These are phyloP conservation scores for Crucibulum laeve DNA, from an alignment of 768 basidiomycete genomes.

Conservation along the genomic window DNA sequence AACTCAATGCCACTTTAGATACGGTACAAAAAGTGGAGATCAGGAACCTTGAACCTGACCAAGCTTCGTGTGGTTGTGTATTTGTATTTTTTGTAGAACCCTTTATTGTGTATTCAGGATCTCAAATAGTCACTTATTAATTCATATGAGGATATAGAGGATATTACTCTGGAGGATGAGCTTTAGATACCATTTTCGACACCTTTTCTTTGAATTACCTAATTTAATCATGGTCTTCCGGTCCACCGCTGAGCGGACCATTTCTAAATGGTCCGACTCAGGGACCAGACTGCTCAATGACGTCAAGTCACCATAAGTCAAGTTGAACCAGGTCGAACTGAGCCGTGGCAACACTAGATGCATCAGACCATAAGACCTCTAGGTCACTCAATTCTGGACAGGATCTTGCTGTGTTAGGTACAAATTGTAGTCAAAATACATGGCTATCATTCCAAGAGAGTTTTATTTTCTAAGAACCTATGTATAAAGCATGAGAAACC, in stretches of 20 bases:
- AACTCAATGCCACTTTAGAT: neutral
- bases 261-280: neutral
- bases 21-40: neutral
- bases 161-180: too few relatives aligned
- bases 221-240: too few relatives aligned
- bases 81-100: neutral
- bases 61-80: neutral
- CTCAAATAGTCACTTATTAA: neutral
- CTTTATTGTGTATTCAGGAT: too few relatives aligned
- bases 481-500: too few relatives aligned
- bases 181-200: too few relatives aligned
- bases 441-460: too few relatives aligned
- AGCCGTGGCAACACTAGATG: neutral
- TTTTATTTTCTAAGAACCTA: too few relatives aligned
- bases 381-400: too few relatives aligned
- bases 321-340: neutral
- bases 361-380: too few relatives aligned
- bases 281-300: neutral
- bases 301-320: neutral
- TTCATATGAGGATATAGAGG: neutral
- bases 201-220: too few relatives aligned
- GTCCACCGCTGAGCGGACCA: neutral
- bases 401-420: too few relatives aligned
- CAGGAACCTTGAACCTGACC: neutral
- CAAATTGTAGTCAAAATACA: too few relatives aligned